A percentile compares a stretch with the other conserved stretches of the same genome.
phyloP scores from a whole-genome alignment of 441 rosid species.

The Populus hybrid region DNA sequence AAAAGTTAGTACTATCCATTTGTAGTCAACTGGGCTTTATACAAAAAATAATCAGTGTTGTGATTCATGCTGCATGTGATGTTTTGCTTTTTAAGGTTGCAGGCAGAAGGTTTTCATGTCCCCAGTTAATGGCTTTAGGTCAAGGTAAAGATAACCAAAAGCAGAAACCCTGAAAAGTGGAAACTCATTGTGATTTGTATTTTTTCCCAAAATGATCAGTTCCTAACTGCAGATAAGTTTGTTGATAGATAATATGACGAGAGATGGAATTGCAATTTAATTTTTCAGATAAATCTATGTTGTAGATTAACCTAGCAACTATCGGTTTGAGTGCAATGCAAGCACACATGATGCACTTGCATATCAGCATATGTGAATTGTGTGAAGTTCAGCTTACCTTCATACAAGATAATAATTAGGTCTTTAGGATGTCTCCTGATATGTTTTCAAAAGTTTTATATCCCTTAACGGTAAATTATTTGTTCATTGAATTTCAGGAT shows the following conservation, averaged over 20 bases:
- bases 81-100: neutral
- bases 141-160: neutral
- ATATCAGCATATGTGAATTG: neutral
- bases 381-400: neutral
- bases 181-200: neutral
- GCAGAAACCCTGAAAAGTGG: neutral
- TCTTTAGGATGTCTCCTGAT: neutral
- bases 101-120: neutral
- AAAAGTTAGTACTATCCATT: neutral
- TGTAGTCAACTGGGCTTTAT: neutral
- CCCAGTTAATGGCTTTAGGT: neutral
- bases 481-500: conserved; percentile 51
- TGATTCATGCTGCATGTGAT: neutral
- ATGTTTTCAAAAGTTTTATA: neutral
- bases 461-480: conserved; percentile 1
- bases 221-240: neutral
- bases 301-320: neutral
- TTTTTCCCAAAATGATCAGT: neutral
- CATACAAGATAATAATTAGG: neutral
- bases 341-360: neutral
- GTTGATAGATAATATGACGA: neutral
- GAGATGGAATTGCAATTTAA: neutral
- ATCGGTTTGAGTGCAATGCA: neutral
- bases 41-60: neutral
- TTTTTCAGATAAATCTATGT: too few species aligned